Conservation (phyloP, 2,329 filamentous ascomycete genomes). For the Diaporthe sp. region DNA sequence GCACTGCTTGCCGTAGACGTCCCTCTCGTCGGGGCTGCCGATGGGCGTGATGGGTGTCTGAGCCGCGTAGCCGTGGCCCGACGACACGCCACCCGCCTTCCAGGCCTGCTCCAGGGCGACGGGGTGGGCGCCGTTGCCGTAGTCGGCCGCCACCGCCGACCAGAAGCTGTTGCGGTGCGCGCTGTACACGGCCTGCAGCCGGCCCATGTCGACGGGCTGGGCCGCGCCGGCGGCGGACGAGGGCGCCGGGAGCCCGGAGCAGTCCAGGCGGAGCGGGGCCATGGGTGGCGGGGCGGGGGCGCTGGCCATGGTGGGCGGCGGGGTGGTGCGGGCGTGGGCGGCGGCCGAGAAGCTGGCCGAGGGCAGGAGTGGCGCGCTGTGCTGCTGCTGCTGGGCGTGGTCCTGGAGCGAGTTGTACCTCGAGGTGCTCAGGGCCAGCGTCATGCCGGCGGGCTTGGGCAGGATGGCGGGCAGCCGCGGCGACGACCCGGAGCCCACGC, state of each 20-base stretch:
- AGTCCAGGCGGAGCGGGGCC: constrained; percentile 71
- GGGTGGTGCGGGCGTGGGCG: constrained; percentile 41
- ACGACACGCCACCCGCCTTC: constrained; percentile 59
- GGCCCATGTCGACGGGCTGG: constrained; percentile 71
- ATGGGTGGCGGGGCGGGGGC: constrained; percentile 43
- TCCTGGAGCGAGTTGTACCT: constrained; percentile 56
- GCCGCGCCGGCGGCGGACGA: constrained; percentile 51
- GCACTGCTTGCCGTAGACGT: constrained; percentile 54
- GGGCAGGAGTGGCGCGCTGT: constrained; percentile 62
- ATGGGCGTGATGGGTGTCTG: constrained; percentile 67
- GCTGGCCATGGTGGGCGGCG: constrained; percentile 54
- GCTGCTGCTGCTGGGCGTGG: constrained; percentile 51
- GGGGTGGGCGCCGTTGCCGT: constrained; percentile 74
- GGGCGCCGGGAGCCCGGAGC: constrained; percentile 60
- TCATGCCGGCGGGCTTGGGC: constrained; percentile 73
- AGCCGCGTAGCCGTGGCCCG: constrained; percentile 50
- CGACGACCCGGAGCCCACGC: constrained; percentile 58
- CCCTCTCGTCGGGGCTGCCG: constrained; percentile 65
- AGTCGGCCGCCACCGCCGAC: constrained; percentile 79
- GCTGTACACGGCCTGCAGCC: constrained; percentile 79
- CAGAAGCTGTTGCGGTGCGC: constrained; percentile 80
- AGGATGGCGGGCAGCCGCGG: constrained; percentile 73
- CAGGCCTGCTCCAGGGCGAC: constrained; percentile 79
- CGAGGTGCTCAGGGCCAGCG: constrained; percentile 55
- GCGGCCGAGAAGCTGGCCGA: constrained; percentile 54